These are phyloP conservation scores for Debaryomyces robertsiae DNA, from an alignment of 1,139 yeast species.

Conservation along the genomic window DNA sequence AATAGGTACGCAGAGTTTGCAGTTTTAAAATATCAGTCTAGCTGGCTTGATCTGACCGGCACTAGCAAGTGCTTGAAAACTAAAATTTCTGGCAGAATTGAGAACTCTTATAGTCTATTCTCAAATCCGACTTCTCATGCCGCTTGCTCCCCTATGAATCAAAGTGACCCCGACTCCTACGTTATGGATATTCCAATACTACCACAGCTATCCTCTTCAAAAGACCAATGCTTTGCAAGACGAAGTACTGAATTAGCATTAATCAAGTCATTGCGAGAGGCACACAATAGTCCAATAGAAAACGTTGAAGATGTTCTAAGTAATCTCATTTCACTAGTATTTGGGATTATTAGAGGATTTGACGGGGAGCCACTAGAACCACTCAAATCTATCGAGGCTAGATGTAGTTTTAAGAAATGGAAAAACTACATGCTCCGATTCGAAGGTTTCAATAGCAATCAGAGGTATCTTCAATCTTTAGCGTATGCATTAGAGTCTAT, in stretches of 20 bases:
- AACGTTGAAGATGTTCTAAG: slow-evolving; percentile 12
- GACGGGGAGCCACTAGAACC: slow-evolving; percentile 3
- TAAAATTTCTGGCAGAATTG: background rate
- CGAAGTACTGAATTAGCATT: slow-evolving; percentile 36
- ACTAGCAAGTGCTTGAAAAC: slow-evolving; percentile 1
- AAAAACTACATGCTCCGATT: slow-evolving; percentile 7
- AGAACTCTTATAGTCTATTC: slow-evolving; percentile 4
- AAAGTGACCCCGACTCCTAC: slow-evolving; percentile 7
- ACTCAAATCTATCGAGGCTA: slow-evolving; percentile 12
- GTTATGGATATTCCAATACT: slow-evolving; percentile 26
- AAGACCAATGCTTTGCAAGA: slow-evolving; percentile 33
- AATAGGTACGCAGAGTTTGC: slow-evolving; percentile 10
- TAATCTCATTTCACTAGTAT: slow-evolving; percentile 15
- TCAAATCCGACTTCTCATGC: slow-evolving; percentile 1
- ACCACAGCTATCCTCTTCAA: slow-evolving; percentile 32
- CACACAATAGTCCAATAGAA: slow-evolving; percentile 2
- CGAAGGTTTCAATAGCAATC: slow-evolving; percentile 9
- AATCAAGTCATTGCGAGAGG: slow-evolving; percentile 21
- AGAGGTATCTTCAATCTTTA: slow-evolving; percentile 17
- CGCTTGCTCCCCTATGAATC: slow-evolving; percentile 5
- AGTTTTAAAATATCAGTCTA: slow-evolving; percentile 15
- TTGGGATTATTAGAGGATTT: slow-evolving; percentile 11
- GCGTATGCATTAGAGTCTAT: slow-evolving; percentile 16
- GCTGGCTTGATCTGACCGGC: slow-evolving; percentile 17
- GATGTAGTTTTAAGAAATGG: slow-evolving; percentile 9